Evolutionary conservation across 345 rosid species (phyloP), one percentile per base, ranked within the genome.

Genomic region (Diplotaxis tenuifolia): DNA sequence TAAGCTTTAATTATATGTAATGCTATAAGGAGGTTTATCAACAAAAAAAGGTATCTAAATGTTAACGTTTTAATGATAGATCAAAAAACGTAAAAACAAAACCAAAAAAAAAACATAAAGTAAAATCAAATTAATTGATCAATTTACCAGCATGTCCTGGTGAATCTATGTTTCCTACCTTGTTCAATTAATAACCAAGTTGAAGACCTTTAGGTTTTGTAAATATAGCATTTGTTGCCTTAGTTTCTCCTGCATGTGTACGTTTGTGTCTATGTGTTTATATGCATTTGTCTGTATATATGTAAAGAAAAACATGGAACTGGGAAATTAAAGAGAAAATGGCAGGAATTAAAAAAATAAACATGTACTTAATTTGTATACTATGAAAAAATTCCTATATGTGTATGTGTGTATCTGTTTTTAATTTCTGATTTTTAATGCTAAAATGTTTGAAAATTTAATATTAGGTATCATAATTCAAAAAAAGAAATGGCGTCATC

Each of bases 401-500:
- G 4, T 45, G 19, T 45, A 6, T 45, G 50, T 45, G 34, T 29
- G 7, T 29, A 5, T 22, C 5, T 27, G 29, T 27, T 14, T 15
- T 25, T 49, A 58, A 66, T 2, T 55, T 55, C 60, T 69, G 25
- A 0, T 5, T 68, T 32, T 22, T 21, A 32, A 29, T 45, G 63
- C 12, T 14, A 14, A 54, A 42, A 60, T 50, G 56, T 76, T 32
- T 64, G 0, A 25, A 52, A 28, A 70, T 4, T 38, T 62, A 31
- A 62, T 62, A 61, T 62, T 40, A 75, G 74, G 75, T 25, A 6
- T n/a, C 52, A 34, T 6, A 47, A 49, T 32, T n/a, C 28, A 9
- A 12, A 0, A 25, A 29, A 45, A 5, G 19, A 56, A 36, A 71
- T 65, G 73, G 72, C 73, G 3, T 77, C 85, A 81, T 89, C 96